Conservation (phyloP, 2,329 filamentous ascomycete genomes). For the Lasiodiplodia sp. region DNA sequence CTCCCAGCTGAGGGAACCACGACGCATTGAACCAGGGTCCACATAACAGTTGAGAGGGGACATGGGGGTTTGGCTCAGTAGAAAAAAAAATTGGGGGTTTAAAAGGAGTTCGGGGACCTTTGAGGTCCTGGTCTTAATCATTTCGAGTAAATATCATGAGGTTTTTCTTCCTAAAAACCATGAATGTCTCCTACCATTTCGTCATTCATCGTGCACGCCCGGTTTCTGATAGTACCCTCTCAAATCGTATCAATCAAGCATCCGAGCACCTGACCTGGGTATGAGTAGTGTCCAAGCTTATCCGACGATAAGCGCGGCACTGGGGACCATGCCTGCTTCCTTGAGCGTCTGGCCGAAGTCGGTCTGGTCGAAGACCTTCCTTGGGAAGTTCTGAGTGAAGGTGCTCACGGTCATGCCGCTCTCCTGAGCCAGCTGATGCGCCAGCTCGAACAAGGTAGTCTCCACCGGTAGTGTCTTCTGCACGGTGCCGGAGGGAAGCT, state of each 20-base stretch:
- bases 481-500: constrained; percentile 77
- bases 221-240: not conserved
- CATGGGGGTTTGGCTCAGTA: not conserved
- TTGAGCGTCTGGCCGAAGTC: constrained; percentile 92
- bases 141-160: constrained; percentile 10
- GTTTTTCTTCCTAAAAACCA: constrained; percentile 6
- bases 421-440: constrained; percentile 75
- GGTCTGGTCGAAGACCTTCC: constrained; percentile 72
- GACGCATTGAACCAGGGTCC: not conserved
- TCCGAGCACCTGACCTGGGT: not conserved
- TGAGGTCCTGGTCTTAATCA: constrained; percentile 10
- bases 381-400: constrained; percentile 87
- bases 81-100: constrained; percentile 13
- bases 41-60: not conserved
- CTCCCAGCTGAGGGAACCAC: not conserved
- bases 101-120: constrained; percentile 14
- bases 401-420: constrained; percentile 73
- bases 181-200: not conserved
- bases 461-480: constrained; percentile 89
- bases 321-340: constrained; percentile 89
- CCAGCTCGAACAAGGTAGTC: constrained; percentile 92
- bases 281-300: constrained; percentile 36
- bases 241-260: not conserved
- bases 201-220: not conserved
- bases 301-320: constrained; percentile 82